Conservation (phyloP, 2,329 filamentous ascomycete species). For the Talaromyces marneffei region DNA sequence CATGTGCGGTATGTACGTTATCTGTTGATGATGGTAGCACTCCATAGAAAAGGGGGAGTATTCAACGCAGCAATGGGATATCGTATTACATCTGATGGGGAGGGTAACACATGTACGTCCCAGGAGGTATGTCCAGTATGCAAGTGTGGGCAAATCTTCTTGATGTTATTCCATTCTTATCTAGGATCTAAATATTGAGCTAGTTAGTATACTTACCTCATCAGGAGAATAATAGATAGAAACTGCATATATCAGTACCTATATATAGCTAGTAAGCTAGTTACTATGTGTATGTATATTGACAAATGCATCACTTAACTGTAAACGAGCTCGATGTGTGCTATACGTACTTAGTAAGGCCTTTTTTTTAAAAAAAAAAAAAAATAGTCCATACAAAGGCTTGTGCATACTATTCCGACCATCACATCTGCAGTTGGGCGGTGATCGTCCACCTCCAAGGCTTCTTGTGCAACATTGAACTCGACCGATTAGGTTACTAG, state of each 20-base stretch:
- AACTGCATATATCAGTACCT: not conserved
- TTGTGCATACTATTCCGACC: too few relatives aligned
- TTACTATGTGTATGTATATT: not conserved
- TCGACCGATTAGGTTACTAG: not conserved
- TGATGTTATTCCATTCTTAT: not conserved
- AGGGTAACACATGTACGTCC: not conserved
- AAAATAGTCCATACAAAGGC: not conserved
- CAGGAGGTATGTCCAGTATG: not conserved
- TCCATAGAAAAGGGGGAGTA: too few relatives aligned
- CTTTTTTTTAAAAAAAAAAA: too few relatives aligned
- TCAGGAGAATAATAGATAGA: not conserved
- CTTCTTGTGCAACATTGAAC: not conserved
- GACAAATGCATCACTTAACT: not conserved
- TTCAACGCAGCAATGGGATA: too few relatives aligned
- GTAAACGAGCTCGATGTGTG: not conserved
- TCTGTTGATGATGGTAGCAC: too few relatives aligned
- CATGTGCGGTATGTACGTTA: too few relatives aligned
- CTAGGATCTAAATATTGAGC: too few relatives aligned
- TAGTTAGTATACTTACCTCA: not conserved
- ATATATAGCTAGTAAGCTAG: not conserved
- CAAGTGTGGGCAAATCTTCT: not conserved
- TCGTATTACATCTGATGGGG: too few relatives aligned
- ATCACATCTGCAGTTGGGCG: too few relatives aligned
- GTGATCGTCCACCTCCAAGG: not conserved
- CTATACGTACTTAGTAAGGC: not conserved